Conservation (phyloP, 1,284 basidiomycete genomes). For the Cryptococcus jaspeensis region DNA sequence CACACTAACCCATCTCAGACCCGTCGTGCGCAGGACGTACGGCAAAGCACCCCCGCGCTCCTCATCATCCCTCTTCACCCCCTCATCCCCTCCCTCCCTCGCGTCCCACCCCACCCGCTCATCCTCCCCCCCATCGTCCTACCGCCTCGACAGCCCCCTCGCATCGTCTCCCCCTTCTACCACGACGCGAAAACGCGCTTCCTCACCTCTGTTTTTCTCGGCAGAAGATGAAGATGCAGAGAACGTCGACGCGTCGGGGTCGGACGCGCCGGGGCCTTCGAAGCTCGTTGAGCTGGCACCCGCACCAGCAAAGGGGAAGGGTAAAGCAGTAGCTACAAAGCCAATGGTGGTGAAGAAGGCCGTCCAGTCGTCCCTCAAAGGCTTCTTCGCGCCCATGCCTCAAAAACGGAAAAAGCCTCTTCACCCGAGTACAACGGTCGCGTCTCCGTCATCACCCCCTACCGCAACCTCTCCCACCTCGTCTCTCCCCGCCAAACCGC, state of each 20-base stretch:
- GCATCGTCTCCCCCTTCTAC: conserved; percentile 4
- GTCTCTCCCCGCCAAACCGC: neutral
- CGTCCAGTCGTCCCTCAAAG: conserved; percentile 28
- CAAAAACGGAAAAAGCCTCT: conserved; percentile 14
- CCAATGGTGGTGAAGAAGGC: conserved; percentile 5
- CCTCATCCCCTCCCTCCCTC: conserved; percentile 8
- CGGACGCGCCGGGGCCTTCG: neutral
- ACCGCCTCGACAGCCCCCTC: conserved; percentile 12
- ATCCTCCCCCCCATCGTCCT: conserved; percentile 16
- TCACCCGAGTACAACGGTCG: conserved; percentile 7
- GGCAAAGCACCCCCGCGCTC: conserved; percentile 20
- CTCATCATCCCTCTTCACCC: conserved; percentile 16
- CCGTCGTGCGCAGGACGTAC: conserved; percentile 35
- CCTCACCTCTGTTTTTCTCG: conserved; percentile 9
- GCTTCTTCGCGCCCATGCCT: conserved; percentile 34
- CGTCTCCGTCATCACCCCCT: neutral
- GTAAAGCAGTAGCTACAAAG: neutral
- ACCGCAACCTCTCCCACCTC: neutral
- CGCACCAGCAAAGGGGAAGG: neutral
- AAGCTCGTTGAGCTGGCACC: neutral
- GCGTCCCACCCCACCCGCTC: conserved; percentile 2
- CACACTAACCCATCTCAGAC: conserved; percentile 16
- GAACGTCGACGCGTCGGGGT: neutral
- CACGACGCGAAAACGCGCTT: neutral
- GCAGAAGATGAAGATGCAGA: conserved; percentile 13